Evolutionary conservation across 202 grass and related monocot genomes (phyloP).

Genomic region (Hordeum pubiflorum): DNA sequence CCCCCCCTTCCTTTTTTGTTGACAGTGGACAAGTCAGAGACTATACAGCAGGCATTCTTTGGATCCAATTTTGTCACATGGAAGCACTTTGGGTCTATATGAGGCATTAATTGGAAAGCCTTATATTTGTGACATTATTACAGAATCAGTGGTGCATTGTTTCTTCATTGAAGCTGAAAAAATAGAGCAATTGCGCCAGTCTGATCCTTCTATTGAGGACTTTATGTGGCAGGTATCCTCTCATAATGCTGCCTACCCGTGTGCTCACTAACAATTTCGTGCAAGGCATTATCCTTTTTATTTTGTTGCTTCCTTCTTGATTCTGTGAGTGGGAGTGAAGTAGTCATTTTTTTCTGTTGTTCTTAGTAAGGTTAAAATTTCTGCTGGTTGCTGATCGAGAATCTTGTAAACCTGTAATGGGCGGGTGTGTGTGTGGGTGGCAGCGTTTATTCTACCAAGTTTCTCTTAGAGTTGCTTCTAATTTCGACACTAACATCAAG

Average conservation of each 20-base stretch:
- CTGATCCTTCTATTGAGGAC: slow-evolving; percentile 52
- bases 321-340: neutral
- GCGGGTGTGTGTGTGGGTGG: neutral
- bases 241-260: neutral
- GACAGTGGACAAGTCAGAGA: slow-evolving; percentile 71
- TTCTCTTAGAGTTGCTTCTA: neutral
- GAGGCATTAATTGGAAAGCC: slow-evolving; percentile 77
- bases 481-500: neutral
- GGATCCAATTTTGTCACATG: slow-evolving; percentile 78
- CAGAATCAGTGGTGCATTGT: slow-evolving; percentile 73
- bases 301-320: neutral
- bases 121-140: slow-evolving; percentile 75
- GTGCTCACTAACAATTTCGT: neutral
- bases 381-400: neutral
- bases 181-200: slow-evolving; percentile 47
- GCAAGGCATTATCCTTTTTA: neutral
- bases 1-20: neutral
- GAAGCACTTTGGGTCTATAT: slow-evolving; percentile 80
- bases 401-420: neutral
- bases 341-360: neutral
- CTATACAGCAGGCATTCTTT: slow-evolving; percentile 58
- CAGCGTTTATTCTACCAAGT: neutral
- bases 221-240: slow-evolving; percentile 83
- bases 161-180: slow-evolving; percentile 92
- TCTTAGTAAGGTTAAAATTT: neutral